phyloP scores from a whole-genome alignment of 2,329 filamentous ascomycete genomes.

The Aplosporella prunicola region DNA sequence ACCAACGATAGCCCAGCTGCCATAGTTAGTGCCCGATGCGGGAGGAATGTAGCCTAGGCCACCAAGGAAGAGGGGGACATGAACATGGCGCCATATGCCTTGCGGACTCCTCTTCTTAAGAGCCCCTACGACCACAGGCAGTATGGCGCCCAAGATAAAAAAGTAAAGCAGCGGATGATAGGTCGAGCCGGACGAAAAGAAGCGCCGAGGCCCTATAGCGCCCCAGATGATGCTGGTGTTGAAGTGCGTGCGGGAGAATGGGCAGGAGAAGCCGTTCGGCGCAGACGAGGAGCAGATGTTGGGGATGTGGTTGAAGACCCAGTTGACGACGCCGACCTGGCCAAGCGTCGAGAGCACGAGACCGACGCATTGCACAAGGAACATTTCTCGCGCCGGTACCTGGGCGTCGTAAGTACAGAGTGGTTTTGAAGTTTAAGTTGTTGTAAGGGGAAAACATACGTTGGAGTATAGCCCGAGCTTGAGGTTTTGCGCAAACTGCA shows the following conservation, averaged over 20 bases:
- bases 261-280: conserved; percentile 57
- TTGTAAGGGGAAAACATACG: not conserved
- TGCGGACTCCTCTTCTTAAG: conserved; percentile 42
- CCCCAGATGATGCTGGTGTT: conserved; percentile 60
- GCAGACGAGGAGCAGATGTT: conserved; percentile 27
- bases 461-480: conserved; percentile 6
- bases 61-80: conserved; percentile 55
- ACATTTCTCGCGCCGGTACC: not conserved
- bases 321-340: conserved; percentile 27
- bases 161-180: conserved; percentile 53
- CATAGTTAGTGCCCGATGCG: conserved; percentile 16
- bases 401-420: not conserved
- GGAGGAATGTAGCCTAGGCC: conserved; percentile 50
- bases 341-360: not conserved
- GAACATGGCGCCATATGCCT: conserved; percentile 43
- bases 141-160: conserved; percentile 47
- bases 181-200: conserved; percentile 54
- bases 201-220: conserved; percentile 48
- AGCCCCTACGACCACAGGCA: conserved; percentile 45
- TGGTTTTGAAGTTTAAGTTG: too few relatives aligned
- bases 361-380: not conserved
- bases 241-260: conserved; percentile 55
- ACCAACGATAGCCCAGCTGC: conserved; percentile 18
- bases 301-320: conserved; percentile 30
- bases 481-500: conserved; percentile 7